A percentile compares a stretch with the other conserved stretches of the same genome.
These are phyloP conservation scores for peach (Prunus persica) DNA, from an alignment of 306 rosid species.

Conservation along the genomic window DNA sequence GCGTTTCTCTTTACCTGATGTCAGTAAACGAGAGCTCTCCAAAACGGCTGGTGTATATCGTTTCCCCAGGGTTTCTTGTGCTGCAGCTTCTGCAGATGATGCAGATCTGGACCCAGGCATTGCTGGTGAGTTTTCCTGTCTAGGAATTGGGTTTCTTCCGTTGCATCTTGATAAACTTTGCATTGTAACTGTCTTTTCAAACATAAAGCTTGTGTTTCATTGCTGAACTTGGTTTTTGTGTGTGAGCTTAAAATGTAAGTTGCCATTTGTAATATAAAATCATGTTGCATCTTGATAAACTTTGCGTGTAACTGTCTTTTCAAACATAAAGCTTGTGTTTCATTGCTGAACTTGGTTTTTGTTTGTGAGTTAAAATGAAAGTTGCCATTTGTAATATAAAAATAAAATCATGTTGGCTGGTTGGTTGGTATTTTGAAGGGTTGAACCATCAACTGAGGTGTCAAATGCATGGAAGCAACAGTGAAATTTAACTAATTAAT, in stretches of 20 bases:
- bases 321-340: neutral
- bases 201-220: neutral
- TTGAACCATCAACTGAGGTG: neutral
- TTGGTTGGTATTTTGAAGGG: neutral
- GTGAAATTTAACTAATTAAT: no score
- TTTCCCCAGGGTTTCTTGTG: slow-evolving; percentile 91
- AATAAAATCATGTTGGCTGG: neutral
- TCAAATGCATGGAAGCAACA: neutral
- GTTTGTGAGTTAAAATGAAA: neutral
- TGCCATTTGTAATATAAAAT: neutral
- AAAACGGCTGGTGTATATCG: slow-evolving; percentile 60
- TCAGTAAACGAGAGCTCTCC: slow-evolving; percentile 68
- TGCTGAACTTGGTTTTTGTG: slow-evolving; percentile 1
- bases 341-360: slow-evolving; percentile 5
- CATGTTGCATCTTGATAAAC: neutral
- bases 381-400: neutral
- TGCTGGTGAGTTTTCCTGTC: slow-evolving; percentile 55
- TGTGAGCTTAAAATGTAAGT: neutral
- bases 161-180: neutral
- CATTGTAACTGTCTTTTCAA: neutral
- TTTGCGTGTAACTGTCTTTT: neutral
- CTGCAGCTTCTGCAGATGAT: slow-evolving; percentile 96
- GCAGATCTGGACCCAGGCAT: slow-evolving; percentile 85
- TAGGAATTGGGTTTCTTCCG: neutral
- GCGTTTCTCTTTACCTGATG: slow-evolving; percentile 89